A percentile compares a stretch with the other conserved stretches of the same genome.
These are phyloP conservation scores for Scheffersomyces amazonensis DNA, from an alignment of 805 yeast genomes.

Conservation along the genomic window DNA sequence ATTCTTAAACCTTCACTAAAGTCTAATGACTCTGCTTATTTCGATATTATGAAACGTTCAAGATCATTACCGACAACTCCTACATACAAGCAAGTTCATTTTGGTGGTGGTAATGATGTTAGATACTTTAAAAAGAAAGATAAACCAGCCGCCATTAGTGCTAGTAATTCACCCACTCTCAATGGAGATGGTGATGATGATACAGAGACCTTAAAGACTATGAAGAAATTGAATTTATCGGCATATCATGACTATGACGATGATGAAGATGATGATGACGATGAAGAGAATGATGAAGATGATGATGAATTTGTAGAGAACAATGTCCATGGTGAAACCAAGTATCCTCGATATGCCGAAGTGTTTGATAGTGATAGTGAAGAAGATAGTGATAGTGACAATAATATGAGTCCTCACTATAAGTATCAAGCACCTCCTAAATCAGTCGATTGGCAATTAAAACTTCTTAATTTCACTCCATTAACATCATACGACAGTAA, in stretches of 20 bases:
- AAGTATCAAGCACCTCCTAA: conserved; percentile 1
- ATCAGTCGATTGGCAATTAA: conserved; percentile 42
- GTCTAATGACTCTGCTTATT: conserved; percentile 35
- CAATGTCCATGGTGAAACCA: conserved; percentile 6
- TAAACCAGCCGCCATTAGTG: conserved; percentile 74
- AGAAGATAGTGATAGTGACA: conserved; percentile 1
- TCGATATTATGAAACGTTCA: conserved; percentile 22
- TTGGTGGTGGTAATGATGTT: conserved; percentile 65
- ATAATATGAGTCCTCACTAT: conserved; percentile 5
- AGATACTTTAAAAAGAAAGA: conserved; percentile 72
- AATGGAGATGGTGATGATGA: conserved; percentile 17
- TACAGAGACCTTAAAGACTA: conserved; percentile 4
- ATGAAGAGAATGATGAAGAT: conserved; percentile 9
- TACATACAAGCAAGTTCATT: conserved; percentile 72
- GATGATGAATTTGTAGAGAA: conserved; percentile 7
- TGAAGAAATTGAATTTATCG: neutral
- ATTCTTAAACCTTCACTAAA: conserved; percentile 73
- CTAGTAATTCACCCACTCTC: conserved; percentile 55
- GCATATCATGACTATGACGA: conserved; percentile 9
- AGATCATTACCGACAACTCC: conserved; percentile 49
- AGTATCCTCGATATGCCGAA: conserved; percentile 6
- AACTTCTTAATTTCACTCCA: conserved; percentile 39
- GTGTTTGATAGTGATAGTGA: conserved; percentile 5
- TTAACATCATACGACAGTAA: conserved; percentile 43
- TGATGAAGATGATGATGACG: conserved; percentile 21